Conservation (phyloP, 2,329 filamentous ascomycete genomes). For the Neofusicoccum parvum region DNA sequence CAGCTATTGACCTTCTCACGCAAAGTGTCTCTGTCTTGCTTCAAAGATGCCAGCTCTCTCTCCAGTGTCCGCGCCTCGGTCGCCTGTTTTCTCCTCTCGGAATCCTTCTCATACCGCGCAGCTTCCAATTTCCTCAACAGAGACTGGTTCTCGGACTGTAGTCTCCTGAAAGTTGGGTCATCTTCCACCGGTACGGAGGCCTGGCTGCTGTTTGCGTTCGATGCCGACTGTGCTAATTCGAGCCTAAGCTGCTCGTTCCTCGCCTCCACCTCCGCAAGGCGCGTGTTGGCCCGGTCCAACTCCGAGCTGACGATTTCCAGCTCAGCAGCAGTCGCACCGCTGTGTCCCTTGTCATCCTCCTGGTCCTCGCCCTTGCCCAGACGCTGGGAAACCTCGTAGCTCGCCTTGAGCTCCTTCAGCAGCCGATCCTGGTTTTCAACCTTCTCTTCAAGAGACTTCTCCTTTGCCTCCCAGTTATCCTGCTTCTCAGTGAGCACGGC, state of each 20-base stretch:
- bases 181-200: constrained; percentile 71
- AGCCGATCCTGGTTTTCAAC: constrained; percentile 90
- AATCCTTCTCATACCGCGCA: constrained; percentile 79
- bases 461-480: constrained; percentile 94
- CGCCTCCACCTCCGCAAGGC: constrained; percentile 87
- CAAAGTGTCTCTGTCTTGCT: constrained; percentile 78
- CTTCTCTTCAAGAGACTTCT: constrained; percentile 88
- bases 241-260: constrained; percentile 91
- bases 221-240: constrained; percentile 87
- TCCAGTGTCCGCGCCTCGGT: constrained; percentile 76
- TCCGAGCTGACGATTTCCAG: constrained; percentile 92
- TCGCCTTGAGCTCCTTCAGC: constrained; percentile 92
- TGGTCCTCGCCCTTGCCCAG: constrained; percentile 71
- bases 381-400: constrained; percentile 92
- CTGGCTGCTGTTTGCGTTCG: constrained; percentile 66
- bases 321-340: constrained; percentile 80
- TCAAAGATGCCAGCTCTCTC: constrained; percentile 72
- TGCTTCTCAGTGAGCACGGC: constrained; percentile 91
- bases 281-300: constrained; percentile 81
- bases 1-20: constrained; percentile 83
- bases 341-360: constrained; percentile 59
- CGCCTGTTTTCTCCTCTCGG: constrained; percentile 75
- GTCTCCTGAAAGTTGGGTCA: constrained; percentile 82
- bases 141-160: constrained; percentile 91
- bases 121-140: constrained; percentile 86